phyloP scores from a whole-genome alignment of 2,329 filamentous ascomycete species.

The Bertia moriformis region DNA sequence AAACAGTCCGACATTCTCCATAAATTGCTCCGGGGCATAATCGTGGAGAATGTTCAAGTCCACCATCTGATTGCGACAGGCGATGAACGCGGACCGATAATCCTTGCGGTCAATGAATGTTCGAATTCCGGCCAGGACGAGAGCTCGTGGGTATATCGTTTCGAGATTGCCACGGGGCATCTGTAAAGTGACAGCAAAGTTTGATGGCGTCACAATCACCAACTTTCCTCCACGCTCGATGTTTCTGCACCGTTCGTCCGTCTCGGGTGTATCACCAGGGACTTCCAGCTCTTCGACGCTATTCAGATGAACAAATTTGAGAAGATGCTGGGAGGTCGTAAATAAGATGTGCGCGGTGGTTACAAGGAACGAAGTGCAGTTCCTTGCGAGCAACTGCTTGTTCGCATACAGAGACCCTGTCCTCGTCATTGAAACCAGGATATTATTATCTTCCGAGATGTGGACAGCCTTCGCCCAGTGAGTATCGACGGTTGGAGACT shows the following conservation, averaged over 20 bases:
- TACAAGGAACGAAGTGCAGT: constrained; percentile 79
- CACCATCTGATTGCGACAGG: constrained; percentile 82
- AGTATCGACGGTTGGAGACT: constrained; percentile 17
- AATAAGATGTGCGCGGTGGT: constrained; percentile 75
- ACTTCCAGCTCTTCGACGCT: constrained; percentile 60
- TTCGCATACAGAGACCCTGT: constrained; percentile 71
- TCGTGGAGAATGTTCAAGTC: constrained; percentile 98
- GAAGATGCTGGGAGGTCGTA: constrained; percentile 78
- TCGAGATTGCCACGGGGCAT: constrained; percentile 94
- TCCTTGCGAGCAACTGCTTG: constrained; percentile 59
- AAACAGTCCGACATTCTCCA: constrained; percentile 61
- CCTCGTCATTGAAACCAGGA: constrained; percentile 44
- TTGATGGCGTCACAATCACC: constrained; percentile 77
- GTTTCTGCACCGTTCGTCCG: constrained; percentile 78
- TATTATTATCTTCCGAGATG: constrained; percentile 15
- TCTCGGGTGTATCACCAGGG: constrained; percentile 76
- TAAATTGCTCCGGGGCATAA: constrained; percentile 74
- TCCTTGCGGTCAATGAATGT: constrained; percentile 65
- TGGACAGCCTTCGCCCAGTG: constrained; percentile 19
- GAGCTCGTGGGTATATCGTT: constrained; percentile 81
- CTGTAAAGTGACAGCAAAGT: constrained; percentile 73
- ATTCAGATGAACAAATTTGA: constrained; percentile 84
- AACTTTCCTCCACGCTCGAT: constrained; percentile 80
- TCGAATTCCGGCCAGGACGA: constrained; percentile 82
- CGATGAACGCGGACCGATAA: constrained; percentile 71